Evolutionary conservation across 2,329 filamentous ascomycete species (phyloP).

Genomic region (Calonectria fujianensis): DNA sequence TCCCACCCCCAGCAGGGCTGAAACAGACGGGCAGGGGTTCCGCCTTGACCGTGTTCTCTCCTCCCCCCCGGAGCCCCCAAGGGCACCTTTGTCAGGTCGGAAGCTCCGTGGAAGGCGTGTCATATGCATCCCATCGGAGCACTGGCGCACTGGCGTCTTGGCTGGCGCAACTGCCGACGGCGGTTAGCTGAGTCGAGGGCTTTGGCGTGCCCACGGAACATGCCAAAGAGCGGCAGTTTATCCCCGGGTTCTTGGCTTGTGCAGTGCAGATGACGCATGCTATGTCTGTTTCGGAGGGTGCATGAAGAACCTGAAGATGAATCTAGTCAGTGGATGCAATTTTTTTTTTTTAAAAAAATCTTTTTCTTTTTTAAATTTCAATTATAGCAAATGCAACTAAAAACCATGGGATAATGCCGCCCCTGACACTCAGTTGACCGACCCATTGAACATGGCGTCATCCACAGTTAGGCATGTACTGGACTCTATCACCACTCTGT

Average conservation of each 20-base stretch:
- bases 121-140: not conserved
- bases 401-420: not conserved
- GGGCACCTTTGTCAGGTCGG: slow-evolving; percentile 5
- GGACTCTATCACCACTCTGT: not conserved
- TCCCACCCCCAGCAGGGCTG: slow-evolving; percentile 19
- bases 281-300: not conserved
- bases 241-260: not conserved
- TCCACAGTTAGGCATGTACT: not conserved
- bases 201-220: not conserved
- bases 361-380: no score
- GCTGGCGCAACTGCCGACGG: not conserved
- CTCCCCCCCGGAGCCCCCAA: no score
- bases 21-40: slow-evolving; percentile 4
- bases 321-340: no score
- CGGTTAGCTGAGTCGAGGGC: not conserved
- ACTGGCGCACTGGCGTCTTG: not conserved
- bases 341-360: no score
- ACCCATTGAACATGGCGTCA: not conserved
- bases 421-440: not conserved
- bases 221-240: not conserved
- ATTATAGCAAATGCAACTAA: not conserved
- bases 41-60: not conserved
- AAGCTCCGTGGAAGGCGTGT: slow-evolving; percentile 8
- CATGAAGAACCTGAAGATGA: not conserved
- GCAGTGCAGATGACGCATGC: not conserved